These are phyloP conservation scores for Blastobotrys elegans DNA, from an alignment of 1,139 yeast species.

Conservation along the genomic window DNA sequence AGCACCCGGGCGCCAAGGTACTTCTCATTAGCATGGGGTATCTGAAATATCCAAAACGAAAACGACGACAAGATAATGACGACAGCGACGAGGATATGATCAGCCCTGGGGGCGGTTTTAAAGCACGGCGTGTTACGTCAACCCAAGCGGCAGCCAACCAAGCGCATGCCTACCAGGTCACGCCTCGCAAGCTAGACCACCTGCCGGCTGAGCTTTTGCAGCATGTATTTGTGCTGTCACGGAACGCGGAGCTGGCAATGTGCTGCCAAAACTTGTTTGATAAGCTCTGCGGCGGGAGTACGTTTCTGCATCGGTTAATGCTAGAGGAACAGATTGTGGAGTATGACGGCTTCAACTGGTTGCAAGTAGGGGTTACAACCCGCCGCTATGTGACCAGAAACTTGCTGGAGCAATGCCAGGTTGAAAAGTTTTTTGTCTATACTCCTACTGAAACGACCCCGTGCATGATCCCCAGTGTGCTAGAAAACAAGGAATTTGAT, in stretches of 20 bases:
- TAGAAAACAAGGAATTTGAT: conserved; percentile 3
- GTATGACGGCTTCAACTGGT: not conserved
- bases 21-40: conserved; percentile 10
- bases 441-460: not conserved
- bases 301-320: conserved; percentile 3
- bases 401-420: conserved; percentile 11
- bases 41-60: conserved; percentile 1
- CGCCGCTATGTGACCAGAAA: conserved; percentile 16
- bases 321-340: conserved; percentile 8
- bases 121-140: not conserved
- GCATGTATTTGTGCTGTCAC: conserved; percentile 17
- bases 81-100: not conserved
- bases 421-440: conserved; percentile 8
- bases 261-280: conserved; percentile 12
- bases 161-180: not conserved
- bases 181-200: conserved; percentile 13
- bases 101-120: not conserved
- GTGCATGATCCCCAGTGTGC: conserved; percentile 6
- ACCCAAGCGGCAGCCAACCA: not conserved
- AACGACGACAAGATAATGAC: not conserved
- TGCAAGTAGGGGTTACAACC: conserved; percentile 12
- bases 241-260: conserved; percentile 14
- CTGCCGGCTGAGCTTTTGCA: conserved; percentile 21
- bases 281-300: conserved; percentile 9
- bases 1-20: too few relatives aligned